Base-by-base conservation (phyloP, 495 filamentous ascomycete species). In the Lineolata rhizophorae region DNA sequence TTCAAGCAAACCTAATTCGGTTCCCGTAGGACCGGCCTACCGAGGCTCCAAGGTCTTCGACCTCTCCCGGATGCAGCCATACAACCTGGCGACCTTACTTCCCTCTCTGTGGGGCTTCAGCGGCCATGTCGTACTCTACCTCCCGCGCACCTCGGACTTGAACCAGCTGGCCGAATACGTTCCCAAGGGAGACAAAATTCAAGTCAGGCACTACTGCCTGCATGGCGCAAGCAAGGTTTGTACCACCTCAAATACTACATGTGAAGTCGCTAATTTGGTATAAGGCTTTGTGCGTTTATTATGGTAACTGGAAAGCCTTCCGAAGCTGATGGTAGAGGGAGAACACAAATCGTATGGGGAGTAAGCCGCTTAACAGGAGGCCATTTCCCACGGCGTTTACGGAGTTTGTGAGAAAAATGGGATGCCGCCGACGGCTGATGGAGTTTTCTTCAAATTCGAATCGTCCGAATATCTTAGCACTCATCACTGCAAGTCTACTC, bases 131-230 rank as follows among this genome's bases (percentile, higher is more conserved):
- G 77, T 72, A 3, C 57, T 97, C 12, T 95, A 75, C 44, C 58
- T 97, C n/a, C 87, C 87, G 4, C 61, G 87, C 28, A 91, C 75
- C 2, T 87, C 80, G 29, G 71, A 97, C 53, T 39, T 95, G 13
- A 64, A 71, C 16, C 90, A 97, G 47, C 54, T 97, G 22, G 81
- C 80, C 2, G 57, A 56, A 39, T 50, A 72, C 32, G 65, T 61
- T 1, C 60, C 66, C 30, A 49, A 57, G 6, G 61, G 50, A 1
- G 39, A 44, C 11, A 67, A 65, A 46, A 52, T 79, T 5, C 65
- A 75, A 13, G 72, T 83, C 17, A 65, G 79, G 29, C 87, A 97
- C 54, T 97, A 97, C 48, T 93, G 82, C 49, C 73, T 87, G 53
- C 61, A 77, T 34, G 79, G 81, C 5, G 76, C 77, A 2, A 93